Percentiles rank a stretch among this genome's conserved stretches.
phyloP scores from a whole-genome alignment of 306 rosid species.

The Sophora flavescens region DNA sequence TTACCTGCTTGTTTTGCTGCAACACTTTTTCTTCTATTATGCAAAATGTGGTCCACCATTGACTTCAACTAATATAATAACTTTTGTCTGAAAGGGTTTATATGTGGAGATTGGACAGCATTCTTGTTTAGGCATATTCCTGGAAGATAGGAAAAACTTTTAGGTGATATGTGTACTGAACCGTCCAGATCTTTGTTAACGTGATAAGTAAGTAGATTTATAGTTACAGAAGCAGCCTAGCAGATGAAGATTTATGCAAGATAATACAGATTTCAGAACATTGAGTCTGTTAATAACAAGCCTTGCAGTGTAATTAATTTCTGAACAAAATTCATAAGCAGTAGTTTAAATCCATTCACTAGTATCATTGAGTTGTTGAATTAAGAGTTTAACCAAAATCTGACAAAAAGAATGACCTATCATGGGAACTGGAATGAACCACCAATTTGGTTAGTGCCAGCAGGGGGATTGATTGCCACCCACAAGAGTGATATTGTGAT shows the following conservation, averaged over 20 bases:
- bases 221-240: not conserved
- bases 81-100: too few relatives aligned
- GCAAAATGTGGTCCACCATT: too few relatives aligned
- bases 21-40: too few relatives aligned
- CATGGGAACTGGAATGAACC: conserved; percentile 92
- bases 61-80: too few relatives aligned
- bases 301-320: conserved; percentile 4
- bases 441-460: conserved; percentile 74
- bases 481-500: conserved; percentile 95
- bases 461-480: conserved; percentile 97
- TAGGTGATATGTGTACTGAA: too few relatives aligned
- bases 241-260: not conserved
- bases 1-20: too few relatives aligned
- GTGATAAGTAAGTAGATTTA: not conserved
- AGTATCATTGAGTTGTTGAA: conserved; percentile 34
- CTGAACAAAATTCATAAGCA: conserved; percentile 45
- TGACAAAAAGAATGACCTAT: conserved; percentile 49
- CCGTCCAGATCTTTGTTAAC: too few relatives aligned
- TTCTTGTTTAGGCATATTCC: too few relatives aligned
- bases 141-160: too few relatives aligned
- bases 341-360: conserved; percentile 45
- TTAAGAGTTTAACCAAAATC: conserved; percentile 8
- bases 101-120: too few relatives aligned
- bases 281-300: not conserved
- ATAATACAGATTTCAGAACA: not conserved